phyloP scores from a whole-genome alignment of 2,329 filamentous ascomycete species.

The Sporothrix sp. region DNA sequence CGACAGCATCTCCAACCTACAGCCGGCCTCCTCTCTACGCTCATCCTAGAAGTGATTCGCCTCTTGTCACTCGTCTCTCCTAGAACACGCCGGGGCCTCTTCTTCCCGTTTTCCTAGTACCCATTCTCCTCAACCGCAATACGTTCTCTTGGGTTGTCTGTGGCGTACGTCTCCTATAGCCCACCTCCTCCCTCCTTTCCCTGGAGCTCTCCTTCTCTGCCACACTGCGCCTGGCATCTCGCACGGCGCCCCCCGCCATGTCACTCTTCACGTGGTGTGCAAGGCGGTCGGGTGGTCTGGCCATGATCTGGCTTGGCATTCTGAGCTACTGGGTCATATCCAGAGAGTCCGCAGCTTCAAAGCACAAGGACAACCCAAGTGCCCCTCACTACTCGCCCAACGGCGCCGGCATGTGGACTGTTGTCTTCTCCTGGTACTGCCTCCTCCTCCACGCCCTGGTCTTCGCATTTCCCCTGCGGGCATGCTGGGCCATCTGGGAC shows the following conservation, averaged over 20 bases:
- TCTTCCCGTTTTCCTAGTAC: background rate
- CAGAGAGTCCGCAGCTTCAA: constrained; percentile 35
- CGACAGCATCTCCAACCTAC: too few relatives aligned
- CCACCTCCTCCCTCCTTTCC: background rate
- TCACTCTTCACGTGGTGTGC: constrained; percentile 45
- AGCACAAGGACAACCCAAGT: constrained; percentile 32
- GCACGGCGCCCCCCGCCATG: constrained; percentile 32
- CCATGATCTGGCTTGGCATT: constrained; percentile 38
- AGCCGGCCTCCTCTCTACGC: too few relatives aligned
- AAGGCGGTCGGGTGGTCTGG: constrained; percentile 44
- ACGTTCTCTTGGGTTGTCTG: too few relatives aligned
- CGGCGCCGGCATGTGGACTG: constrained; percentile 41
- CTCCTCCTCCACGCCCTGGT: constrained; percentile 56
- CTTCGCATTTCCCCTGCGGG: constrained; percentile 51
- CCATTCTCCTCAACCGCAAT: too few relatives aligned
- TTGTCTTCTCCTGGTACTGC: constrained; percentile 54
- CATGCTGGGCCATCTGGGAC: constrained; percentile 51
- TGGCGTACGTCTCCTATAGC: too few relatives aligned
- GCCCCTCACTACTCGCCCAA: constrained; percentile 26
- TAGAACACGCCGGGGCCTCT: too few relatives aligned
- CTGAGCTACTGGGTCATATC: constrained; percentile 48
- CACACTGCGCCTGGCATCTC: background rate
- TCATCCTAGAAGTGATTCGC: too few relatives aligned
- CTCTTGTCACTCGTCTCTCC: too few relatives aligned
- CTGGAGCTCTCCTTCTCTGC: constrained; percentile 3